Percentiles rank a stretch among this genome's conserved stretches.
These are phyloP conservation scores for Rheum nobile DNA, from an alignment of 148 eudicot species.

Conservation along the genomic window DNA sequence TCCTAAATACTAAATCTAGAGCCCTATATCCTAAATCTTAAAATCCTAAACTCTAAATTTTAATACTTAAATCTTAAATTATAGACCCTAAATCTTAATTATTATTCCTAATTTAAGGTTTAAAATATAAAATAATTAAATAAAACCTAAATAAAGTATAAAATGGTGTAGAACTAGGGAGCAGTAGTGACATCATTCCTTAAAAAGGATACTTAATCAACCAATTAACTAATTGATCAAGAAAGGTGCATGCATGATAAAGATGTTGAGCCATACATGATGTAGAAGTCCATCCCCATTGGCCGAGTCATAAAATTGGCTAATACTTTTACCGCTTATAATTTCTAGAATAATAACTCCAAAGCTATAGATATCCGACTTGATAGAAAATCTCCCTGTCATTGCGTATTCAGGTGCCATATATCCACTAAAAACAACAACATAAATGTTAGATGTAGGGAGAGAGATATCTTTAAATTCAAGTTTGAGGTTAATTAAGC, in stretches of 20 bases:
- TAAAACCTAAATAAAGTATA: no score
- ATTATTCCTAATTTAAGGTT: no score
- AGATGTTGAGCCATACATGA: background rate
- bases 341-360: background rate
- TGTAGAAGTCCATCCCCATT: background rate
- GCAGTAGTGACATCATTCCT: no score
- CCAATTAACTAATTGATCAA: no score
- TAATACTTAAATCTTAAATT: no score
- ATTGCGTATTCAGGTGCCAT: conserved; percentile 1
- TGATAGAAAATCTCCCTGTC: background rate
- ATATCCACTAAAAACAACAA: background rate
- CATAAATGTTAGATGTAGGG: background rate
- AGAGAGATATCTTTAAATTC: background rate
- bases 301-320: background rate
- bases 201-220: no score
- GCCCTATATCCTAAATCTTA: no score
- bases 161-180: no score
- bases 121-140: no score
- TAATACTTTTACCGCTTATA: background rate
- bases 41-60: no score
- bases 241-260: background rate
- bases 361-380: background rate
- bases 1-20: no score
- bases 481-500: background rate
- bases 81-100: no score